Conservation (phyloP, 768 basidiomycete species). For the Boletales sp. region DNA sequence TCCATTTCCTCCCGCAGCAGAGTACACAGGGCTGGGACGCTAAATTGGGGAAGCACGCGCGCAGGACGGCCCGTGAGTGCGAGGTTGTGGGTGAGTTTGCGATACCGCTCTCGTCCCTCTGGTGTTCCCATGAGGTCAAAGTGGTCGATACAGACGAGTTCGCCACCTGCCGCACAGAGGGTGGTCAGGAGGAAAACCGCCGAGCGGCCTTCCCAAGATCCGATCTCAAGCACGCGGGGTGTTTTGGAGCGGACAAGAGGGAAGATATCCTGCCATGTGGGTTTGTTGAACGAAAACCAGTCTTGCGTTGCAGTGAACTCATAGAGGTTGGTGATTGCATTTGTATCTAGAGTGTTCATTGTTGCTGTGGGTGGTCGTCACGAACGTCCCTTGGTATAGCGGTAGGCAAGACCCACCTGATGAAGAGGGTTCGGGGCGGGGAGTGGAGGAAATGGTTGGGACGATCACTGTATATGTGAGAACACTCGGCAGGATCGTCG, state of each 20-base stretch:
- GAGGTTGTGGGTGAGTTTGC: constrained; percentile 47
- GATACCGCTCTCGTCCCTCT: constrained; percentile 44
- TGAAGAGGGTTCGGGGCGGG: not conserved
- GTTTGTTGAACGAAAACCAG: constrained; percentile 49
- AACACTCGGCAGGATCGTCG: not conserved
- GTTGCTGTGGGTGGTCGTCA: constrained; percentile 9
- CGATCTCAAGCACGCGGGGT: constrained; percentile 54
- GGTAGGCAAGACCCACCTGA: not conserved
- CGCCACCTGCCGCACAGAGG: constrained; percentile 42
- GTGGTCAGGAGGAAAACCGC: constrained; percentile 51
- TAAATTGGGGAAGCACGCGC: constrained; percentile 50
- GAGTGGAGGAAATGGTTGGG: not conserved
- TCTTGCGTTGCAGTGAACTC: constrained; percentile 53
- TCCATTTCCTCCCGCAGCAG: constrained; percentile 45
- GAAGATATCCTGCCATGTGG: constrained; percentile 42
- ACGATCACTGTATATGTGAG: constrained; percentile 18
- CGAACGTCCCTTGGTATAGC: not conserved
- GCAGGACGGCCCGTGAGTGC: constrained; percentile 39
- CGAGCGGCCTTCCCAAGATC: constrained; percentile 64
- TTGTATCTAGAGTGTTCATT: constrained; percentile 8
- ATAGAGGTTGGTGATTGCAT: constrained; percentile 20
- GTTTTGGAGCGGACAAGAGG: constrained; percentile 32
- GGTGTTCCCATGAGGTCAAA: constrained; percentile 50
- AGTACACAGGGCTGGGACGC: constrained; percentile 46
- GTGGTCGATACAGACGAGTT: constrained; percentile 55